Evolutionary conservation across 331 rosid species (phyloP), one percentile per base, ranked within the genome.

Genomic region (Stylosanthes scabra): DNA sequence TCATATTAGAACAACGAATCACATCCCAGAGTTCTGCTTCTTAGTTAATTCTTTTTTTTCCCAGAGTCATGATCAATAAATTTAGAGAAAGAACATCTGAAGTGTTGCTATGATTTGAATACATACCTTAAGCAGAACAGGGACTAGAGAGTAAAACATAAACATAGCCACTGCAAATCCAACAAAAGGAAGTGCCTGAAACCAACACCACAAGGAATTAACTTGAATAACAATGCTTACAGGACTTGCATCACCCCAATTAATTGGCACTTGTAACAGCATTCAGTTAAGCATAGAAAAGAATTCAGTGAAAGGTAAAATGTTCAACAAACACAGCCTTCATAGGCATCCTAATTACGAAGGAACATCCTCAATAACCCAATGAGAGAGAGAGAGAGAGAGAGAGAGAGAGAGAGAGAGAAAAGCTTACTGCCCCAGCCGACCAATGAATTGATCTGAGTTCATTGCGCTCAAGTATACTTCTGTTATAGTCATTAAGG

Each of bases 361-460:
- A 63, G 62, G 51, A 65, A 68, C 28, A 55, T 28, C 56, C 28
- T 57, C 45, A 49, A 9, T 56, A 29, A 62, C 59, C 28, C 27
- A 50, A 50, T 59, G 51, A 31, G 60, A 42, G 72, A 34, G 45
- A 49, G 63, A 55, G 44, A 27, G 31, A 71, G 64, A 71, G 44
- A 27, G 31, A 71, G 64, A 71, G 51, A 31, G 60, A 42, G 72
- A 34, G 45, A 49, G 63, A 55, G 44, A 27, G 31, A 71, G 64
- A 71, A n/a, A 71, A 71, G 69, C 89, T 85, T 85, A 92, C 98
- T 0, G 89, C 88, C 77, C 76, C 88, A 34, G 94, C 74, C 2
- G 96, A 78, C 98, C 98, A 92, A 51, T 79, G 89, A 79, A 92
- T 88, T 29, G 96, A 84, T 81, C 80, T 85, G 66, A 92, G 88